Conservation (phyloP, 306 rosid genomes). For the Vigna unguiculata region DNA sequence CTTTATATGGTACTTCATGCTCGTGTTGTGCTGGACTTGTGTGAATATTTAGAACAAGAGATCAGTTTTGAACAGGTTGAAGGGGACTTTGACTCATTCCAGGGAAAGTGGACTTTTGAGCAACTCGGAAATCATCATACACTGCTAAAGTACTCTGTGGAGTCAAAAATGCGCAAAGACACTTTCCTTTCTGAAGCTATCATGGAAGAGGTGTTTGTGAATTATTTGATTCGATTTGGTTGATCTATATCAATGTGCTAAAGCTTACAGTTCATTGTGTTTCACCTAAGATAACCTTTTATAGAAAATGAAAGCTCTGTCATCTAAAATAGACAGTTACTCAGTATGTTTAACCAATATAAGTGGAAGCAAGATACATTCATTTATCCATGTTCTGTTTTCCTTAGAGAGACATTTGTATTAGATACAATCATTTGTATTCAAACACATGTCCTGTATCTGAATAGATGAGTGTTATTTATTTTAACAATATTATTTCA, state of each 20-base stretch:
- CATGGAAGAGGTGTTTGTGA: slow-evolving; percentile 85
- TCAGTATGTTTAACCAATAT: slow-evolving; percentile 13
- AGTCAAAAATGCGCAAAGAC: slow-evolving; percentile 92
- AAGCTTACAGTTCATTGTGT: no score
- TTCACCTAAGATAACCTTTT: not conserved
- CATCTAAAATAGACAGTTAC: not conserved
- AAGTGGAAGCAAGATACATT: slow-evolving; percentile 28
- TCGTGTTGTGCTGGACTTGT: slow-evolving; percentile 92
- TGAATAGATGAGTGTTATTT: slow-evolving; percentile 30
- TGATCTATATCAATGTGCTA: slow-evolving; percentile 5
- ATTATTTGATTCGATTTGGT: slow-evolving; percentile 30
- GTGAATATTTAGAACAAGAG: slow-evolving; percentile 82
- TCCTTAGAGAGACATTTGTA: slow-evolving; percentile 2
- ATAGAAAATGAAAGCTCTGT: slow-evolving; percentile 12
- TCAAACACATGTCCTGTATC: not conserved
- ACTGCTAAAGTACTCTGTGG: slow-evolving; percentile 85
- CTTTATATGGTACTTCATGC: slow-evolving; percentile 99
- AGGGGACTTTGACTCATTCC: slow-evolving; percentile 92
- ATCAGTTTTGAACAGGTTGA: slow-evolving; percentile 93
- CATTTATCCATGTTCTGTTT: slow-evolving; percentile 5
- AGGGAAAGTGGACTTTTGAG: slow-evolving; percentile 92
- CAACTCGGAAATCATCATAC: slow-evolving; percentile 97
- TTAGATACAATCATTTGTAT: slow-evolving; percentile 32
- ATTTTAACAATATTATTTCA: slow-evolving; percentile 14
- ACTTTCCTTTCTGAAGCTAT: slow-evolving; percentile 95